phyloP scores from a whole-genome alignment of 257 asterid genomes.

The Osmanthus fragrans region DNA sequence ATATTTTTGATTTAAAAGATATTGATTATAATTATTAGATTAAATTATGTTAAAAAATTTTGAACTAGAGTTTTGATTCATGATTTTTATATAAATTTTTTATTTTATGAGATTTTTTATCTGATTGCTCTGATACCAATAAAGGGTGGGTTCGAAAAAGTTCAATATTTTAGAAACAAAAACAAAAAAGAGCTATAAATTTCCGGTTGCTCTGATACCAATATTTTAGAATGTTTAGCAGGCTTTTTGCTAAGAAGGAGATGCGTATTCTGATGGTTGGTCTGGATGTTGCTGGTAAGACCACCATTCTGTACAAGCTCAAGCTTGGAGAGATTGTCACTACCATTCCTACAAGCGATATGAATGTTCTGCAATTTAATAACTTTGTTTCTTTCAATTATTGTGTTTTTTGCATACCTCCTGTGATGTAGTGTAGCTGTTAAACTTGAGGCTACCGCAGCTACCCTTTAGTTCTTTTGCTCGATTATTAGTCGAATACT shows the following conservation, averaged over 20 bases:
- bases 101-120: too few relatives aligned
- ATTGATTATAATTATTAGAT: too few relatives aligned
- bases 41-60: too few relatives aligned
- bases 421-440: not conserved
- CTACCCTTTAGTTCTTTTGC: not conserved
- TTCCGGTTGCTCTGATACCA: too few relatives aligned
- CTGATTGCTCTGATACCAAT: too few relatives aligned
- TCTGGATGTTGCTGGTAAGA: constrained; percentile 71
- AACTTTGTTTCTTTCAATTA: not conserved
- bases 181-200: too few relatives aligned
- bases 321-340: constrained; percentile 71
- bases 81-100: too few relatives aligned
- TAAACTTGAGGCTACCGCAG: not conserved
- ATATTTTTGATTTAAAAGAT: too few relatives aligned
- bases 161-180: too few relatives aligned
- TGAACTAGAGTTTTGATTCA: too few relatives aligned
- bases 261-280: constrained; percentile 71
- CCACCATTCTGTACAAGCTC: constrained; percentile 67
- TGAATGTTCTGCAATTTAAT: constrained; percentile 16
- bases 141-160: too few relatives aligned
- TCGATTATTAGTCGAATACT: constrained; percentile 12
- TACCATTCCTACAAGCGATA: constrained; percentile 64
- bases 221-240: too few relatives aligned
- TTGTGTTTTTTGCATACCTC: not conserved
- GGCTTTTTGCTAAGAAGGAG: constrained; percentile 72